phyloP scores from a whole-genome alignment of 257 asterid genomes.

The Gynochthodes officinalis region DNA sequence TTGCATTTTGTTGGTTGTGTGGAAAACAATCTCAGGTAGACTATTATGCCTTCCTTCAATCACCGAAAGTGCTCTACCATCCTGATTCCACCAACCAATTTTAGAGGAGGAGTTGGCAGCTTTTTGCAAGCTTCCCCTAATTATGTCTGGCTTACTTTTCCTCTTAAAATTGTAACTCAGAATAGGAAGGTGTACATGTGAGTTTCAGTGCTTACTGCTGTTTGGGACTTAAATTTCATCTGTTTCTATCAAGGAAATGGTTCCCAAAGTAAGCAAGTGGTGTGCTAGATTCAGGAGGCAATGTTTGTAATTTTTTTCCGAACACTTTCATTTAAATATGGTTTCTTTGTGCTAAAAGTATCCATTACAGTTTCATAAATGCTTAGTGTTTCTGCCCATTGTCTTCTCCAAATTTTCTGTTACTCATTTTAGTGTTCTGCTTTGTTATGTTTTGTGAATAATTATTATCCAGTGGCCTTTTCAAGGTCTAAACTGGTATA shows the following conservation, averaged over 20 bases:
- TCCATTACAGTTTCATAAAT: not conserved
- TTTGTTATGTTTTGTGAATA: not conserved
- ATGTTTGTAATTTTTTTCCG: not conserved
- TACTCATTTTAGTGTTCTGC: not conserved
- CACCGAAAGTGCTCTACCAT: not conserved
- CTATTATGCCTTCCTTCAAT: not conserved
- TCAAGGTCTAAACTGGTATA: not conserved
- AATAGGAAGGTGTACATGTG: not conserved
- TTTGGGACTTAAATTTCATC: not conserved
- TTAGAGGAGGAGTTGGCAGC: too few relatives aligned
- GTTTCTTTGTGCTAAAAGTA: not conserved
- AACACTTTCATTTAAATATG: not conserved
- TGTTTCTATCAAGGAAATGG: not conserved
- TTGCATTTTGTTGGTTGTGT: not conserved
- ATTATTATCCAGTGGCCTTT: not conserved
- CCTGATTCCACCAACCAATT: not conserved
- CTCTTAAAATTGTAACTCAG: not conserved
- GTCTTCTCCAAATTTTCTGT: not conserved
- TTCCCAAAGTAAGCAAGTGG: not conserved
- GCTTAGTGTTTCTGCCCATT: not conserved
- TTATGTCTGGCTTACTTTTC: not conserved
- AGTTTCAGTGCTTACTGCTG: not conserved
- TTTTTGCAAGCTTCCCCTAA: not conserved
- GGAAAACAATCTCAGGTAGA: not conserved
- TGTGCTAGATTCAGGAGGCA: constrained; percentile 3